These are phyloP conservation scores for Gymnopilus junonius DNA, from an alignment of 768 basidiomycete species.

Conservation along the genomic window DNA sequence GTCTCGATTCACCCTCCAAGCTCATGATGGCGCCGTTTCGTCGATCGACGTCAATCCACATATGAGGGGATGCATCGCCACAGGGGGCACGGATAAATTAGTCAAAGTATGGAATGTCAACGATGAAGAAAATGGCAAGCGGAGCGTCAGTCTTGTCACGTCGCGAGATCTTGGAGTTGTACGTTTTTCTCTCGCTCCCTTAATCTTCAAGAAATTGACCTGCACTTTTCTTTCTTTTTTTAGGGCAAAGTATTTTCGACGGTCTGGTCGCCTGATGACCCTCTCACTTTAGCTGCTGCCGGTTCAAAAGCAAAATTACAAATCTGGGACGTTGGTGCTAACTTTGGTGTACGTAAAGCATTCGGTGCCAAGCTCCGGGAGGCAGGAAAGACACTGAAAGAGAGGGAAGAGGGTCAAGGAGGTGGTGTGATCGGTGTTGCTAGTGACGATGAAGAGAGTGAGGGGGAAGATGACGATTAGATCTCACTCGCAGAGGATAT, in stretches of 20 bases:
- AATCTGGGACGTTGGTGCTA: slow-evolving; percentile 93
- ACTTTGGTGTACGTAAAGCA: slow-evolving; percentile 79
- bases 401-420: slow-evolving; percentile 53
- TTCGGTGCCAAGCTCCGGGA: slow-evolving; percentile 79
- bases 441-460: slow-evolving; percentile 72
- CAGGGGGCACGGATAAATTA: slow-evolving; percentile 93
- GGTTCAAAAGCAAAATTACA: slow-evolving; percentile 95
- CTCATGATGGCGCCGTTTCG: slow-evolving; percentile 90
- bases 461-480: slow-evolving; percentile 40
- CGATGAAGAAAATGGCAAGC: slow-evolving; percentile 61
- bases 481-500: not conserved
- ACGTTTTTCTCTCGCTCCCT: slow-evolving; percentile 31
- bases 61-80: slow-evolving; percentile 88
- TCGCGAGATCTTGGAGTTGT: slow-evolving; percentile 93
- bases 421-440: slow-evolving; percentile 72
- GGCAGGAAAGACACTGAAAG: slow-evolving; percentile 70
- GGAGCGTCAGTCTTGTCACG: slow-evolving; percentile 81
- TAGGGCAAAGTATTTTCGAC: slow-evolving; percentile 97
- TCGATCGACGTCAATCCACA: slow-evolving; percentile 91
- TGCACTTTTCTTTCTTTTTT: slow-evolving; percentile 1
- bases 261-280: slow-evolving; percentile 92
- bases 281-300: slow-evolving; percentile 90
- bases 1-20: slow-evolving; percentile 86
- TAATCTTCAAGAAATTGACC: not conserved
- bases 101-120: slow-evolving; percentile 96